These are phyloP conservation scores for Wickerhamomyces rabaulensis DNA, from an alignment of 805 yeast genomes.

Conservation along the genomic window DNA sequence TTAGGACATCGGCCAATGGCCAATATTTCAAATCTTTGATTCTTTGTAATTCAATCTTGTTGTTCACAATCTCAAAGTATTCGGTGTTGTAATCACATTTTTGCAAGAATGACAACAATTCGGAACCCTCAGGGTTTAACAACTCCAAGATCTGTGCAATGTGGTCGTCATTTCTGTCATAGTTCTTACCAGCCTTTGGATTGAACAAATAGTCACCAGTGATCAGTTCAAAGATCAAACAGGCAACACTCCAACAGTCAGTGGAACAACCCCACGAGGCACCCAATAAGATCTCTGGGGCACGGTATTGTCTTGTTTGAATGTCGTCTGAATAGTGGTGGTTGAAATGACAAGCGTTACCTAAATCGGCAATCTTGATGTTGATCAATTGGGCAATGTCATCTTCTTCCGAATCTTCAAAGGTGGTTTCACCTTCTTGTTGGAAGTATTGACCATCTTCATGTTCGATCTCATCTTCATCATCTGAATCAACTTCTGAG, in stretches of 20 bases:
- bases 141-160: conserved; percentile 58
- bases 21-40: conserved; percentile 72
- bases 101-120: conserved; percentile 33
- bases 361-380: conserved; percentile 62
- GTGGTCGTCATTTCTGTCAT: conserved; percentile 55
- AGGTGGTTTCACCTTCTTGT: background rate
- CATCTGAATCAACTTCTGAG: conserved; percentile 11
- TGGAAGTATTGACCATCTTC: background rate
- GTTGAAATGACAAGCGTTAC: conserved; percentile 62
- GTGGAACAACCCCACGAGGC: conserved; percentile 58
- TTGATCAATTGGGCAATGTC: conserved; percentile 12
- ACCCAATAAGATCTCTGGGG: conserved; percentile 59
- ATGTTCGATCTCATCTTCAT: conserved; percentile 7
- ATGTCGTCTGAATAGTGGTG: conserved; percentile 64
- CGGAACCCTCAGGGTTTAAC: conserved; percentile 27
- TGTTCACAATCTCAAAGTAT: conserved; percentile 34
- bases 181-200: conserved; percentile 45
- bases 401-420: conserved; percentile 1
- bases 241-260: conserved; percentile 57
- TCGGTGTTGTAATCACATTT: conserved; percentile 38
- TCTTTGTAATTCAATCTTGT: conserved; percentile 37
- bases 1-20: conserved; percentile 64
- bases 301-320: conserved; percentile 62
- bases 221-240: conserved; percentile 52
- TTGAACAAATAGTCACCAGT: conserved; percentile 61